phyloP scores from a whole-genome alignment of 768 basidiomycete genomes.

The Lactifluus subvellereus region DNA sequence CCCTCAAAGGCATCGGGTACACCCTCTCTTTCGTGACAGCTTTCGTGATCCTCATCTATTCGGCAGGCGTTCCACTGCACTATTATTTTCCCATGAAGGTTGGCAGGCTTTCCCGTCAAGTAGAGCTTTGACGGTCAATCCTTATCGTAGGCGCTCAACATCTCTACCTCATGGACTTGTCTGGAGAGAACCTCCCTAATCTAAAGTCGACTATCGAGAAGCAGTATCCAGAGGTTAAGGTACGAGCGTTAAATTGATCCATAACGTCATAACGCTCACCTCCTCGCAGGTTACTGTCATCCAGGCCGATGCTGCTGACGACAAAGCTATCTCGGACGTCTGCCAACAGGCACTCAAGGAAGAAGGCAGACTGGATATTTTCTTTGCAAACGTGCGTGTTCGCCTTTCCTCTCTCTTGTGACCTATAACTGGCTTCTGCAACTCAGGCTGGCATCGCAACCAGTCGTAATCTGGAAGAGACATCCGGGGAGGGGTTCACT shows the following conservation, averaged over 20 bases:
- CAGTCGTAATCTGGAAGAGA: constrained; percentile 41
- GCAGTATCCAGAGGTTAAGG: constrained; percentile 75
- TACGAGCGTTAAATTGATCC: constrained; percentile 28
- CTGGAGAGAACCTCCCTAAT: constrained; percentile 57
- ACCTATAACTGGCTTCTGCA: constrained; percentile 3
- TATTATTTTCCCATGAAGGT: constrained; percentile 81
- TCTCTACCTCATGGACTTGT: constrained; percentile 73
- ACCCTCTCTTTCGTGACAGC: constrained; percentile 25
- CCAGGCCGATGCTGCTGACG: constrained; percentile 81
- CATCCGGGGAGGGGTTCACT: constrained; percentile 62
- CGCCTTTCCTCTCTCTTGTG: neutral
- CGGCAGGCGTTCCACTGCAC: constrained; percentile 59
- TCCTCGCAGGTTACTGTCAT: constrained; percentile 64
- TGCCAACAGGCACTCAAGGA: constrained; percentile 72
- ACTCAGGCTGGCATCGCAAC: constrained; percentile 63
- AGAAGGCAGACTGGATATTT: constrained; percentile 84
- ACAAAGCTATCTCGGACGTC: constrained; percentile 55
- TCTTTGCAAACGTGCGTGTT: constrained; percentile 82
- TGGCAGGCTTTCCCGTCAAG: constrained; percentile 6
- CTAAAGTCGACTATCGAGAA: constrained; percentile 62
- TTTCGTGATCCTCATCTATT: neutral
- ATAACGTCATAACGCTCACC: neutral
- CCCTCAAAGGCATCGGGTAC: constrained; percentile 85
- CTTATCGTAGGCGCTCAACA: constrained; percentile 56
- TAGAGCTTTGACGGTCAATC: constrained; percentile 6